Percentiles rank a stretch among this genome's conserved stretches.
Evolutionary conservation across 352 stramenopile genomes (phyloP).

Genomic region (Pythium diclinum): DNA sequence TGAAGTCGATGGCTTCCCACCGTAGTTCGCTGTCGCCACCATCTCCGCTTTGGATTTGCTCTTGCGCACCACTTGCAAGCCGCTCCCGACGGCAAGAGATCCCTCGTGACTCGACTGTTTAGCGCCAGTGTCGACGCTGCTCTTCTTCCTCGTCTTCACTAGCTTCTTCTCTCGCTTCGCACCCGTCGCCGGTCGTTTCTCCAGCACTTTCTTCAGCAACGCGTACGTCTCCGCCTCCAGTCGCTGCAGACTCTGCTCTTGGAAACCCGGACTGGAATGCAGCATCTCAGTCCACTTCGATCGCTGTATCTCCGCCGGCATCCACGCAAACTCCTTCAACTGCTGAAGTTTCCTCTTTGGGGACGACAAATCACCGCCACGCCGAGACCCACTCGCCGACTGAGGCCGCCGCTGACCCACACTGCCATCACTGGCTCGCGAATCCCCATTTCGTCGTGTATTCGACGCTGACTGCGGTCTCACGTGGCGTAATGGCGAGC

Average conservation of each 20-base stretch:
- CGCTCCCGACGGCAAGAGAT: slow-evolving; percentile 6
- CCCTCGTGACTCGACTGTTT: neutral
- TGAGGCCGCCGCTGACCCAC: slow-evolving; percentile 5
- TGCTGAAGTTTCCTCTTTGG: neutral
- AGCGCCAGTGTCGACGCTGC: neutral
- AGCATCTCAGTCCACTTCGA: slow-evolving; percentile 31
- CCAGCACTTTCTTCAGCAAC: slow-evolving; percentile 17
- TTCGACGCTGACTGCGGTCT: neutral
- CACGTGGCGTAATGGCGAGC: neutral
- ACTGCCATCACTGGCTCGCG: neutral
- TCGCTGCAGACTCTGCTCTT: slow-evolving; percentile 17
- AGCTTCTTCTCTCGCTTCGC: neutral
- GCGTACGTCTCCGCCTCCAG: slow-evolving; percentile 27
- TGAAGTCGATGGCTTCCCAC: neutral
- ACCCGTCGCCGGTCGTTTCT: neutral
- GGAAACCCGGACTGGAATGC: slow-evolving; percentile 17
- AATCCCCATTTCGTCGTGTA: neutral
- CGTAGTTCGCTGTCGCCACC: neutral
- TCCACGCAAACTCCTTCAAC: slow-evolving; percentile 11
- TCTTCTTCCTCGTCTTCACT: neutral
- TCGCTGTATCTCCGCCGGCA: slow-evolving; percentile 9
- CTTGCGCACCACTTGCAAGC: slow-evolving; percentile 14
- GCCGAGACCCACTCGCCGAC: slow-evolving; percentile 14
- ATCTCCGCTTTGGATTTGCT: neutral
- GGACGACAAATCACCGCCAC: neutral